Conservation (phyloP, 2,329 filamentous ascomycete species). For the Blastomyces silverae region DNA sequence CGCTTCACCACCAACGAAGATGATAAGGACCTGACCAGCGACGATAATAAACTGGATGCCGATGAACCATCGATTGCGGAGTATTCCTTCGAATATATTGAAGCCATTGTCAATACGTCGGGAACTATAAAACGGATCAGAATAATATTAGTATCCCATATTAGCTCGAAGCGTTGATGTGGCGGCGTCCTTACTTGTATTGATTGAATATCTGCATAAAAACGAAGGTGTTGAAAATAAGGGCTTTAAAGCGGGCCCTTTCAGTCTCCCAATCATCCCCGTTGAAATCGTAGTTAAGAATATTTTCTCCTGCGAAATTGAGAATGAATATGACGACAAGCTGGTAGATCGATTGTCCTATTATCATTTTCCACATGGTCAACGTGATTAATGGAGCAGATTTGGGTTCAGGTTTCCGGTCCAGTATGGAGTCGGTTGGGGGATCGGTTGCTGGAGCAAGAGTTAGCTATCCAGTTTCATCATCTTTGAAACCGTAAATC, state of each 20-base stretch:
- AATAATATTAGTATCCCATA: constrained; percentile 9
- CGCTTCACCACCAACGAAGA: constrained; percentile 62
- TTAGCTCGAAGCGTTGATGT: not conserved
- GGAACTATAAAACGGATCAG: constrained; percentile 22
- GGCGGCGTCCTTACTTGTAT: constrained; percentile 20
- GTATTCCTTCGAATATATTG: constrained; percentile 42
- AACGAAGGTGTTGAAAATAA: constrained; percentile 97
- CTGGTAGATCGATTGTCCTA: constrained; percentile 87
- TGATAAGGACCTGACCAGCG: constrained; percentile 63
- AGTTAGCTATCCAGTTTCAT: constrained; percentile 13
- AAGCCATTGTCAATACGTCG: constrained; percentile 41
- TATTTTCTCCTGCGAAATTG: constrained; percentile 63
- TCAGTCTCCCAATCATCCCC: constrained; percentile 33
- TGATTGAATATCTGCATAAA: constrained; percentile 92
- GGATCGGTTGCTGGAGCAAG: constrained; percentile 63
- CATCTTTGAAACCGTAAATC: not conserved
- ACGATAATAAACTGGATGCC: constrained; percentile 60
- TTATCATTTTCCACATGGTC: constrained; percentile 99
- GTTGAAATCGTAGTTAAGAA: constrained; percentile 51
- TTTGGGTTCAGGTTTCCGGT: constrained; percentile 72
- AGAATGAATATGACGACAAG: constrained; percentile 73
- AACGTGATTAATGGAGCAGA: constrained; percentile 70
- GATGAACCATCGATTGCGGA: constrained; percentile 46
- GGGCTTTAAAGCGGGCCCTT: constrained; percentile 56
- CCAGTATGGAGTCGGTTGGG: constrained; percentile 68